These are phyloP conservation scores for Metschnikowia cubensis DNA, from an alignment of 805 yeast genomes.

Conservation along the genomic window DNA sequence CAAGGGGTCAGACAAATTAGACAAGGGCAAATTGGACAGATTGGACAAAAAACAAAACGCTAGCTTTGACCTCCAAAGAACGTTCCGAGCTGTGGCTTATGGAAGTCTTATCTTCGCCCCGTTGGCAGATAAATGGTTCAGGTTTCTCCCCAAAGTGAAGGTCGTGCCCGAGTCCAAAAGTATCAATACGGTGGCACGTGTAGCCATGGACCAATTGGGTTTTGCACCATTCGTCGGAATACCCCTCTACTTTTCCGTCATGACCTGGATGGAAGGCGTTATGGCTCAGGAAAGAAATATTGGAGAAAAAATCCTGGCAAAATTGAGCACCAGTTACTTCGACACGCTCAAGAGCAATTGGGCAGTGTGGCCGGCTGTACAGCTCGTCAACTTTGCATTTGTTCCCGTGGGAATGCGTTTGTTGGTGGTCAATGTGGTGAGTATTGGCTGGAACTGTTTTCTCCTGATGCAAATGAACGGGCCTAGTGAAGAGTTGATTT, in stretches of 20 bases:
- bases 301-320: constrained; percentile 34
- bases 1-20: neutral
- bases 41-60: no score
- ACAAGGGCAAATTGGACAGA: neutral
- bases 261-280: constrained; percentile 61
- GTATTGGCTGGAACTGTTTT: constrained; percentile 82
- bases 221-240: constrained; percentile 76
- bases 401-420: constrained; percentile 72
- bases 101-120: constrained; percentile 77
- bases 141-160: constrained; percentile 41
- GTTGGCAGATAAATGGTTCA: constrained; percentile 70
- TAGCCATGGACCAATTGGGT: constrained; percentile 63
- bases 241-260: constrained; percentile 64
- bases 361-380: constrained; percentile 89
- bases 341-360: constrained; percentile 71
- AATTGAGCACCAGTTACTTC: constrained; percentile 53
- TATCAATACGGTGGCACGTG: constrained; percentile 37
- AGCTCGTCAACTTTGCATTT: constrained; percentile 67
- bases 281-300: constrained; percentile 31
- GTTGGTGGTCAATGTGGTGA: constrained; percentile 62
- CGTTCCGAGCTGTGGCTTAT: constrained; percentile 60
- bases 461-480: constrained; percentile 48
- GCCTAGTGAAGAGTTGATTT: neutral
- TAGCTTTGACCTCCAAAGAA: constrained; percentile 49
- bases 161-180: constrained; percentile 28